Conservation (phyloP, 345 rosid genomes). For the Melaleuca alternifolia region DNA sequence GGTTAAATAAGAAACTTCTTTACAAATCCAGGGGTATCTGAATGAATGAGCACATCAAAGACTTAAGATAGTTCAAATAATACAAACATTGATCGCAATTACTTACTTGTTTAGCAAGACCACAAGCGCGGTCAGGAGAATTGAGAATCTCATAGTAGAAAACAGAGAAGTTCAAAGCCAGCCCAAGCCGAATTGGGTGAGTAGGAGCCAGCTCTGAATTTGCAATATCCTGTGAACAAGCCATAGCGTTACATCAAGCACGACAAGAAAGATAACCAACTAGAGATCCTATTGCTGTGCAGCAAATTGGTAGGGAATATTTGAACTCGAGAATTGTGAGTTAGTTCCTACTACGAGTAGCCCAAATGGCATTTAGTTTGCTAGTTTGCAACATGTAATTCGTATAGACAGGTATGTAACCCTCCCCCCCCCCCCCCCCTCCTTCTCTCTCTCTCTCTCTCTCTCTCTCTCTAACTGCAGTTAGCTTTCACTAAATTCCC, state of each 20-base stretch:
- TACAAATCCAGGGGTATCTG: not conserved
- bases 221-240: slow-evolving; percentile 3
- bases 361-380: not conserved
- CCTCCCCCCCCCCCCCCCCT: too few relatives aligned
- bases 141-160: slow-evolving; percentile 39
- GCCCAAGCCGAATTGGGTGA: slow-evolving; percentile 39
- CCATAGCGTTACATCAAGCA: not conserved
- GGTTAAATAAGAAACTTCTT: not conserved
- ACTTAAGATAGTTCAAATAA: not conserved
- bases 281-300: not conserved
- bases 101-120: slow-evolving; percentile 8
- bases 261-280: not conserved
- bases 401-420: not conserved
- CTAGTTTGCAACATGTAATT: not conserved
- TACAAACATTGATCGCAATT: not conserved
- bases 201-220: slow-evolving; percentile 26
- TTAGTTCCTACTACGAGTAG: not conserved
- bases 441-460: not conserved
- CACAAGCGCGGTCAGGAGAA: slow-evolving; percentile 22
- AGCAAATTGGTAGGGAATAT: not conserved
- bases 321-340: not conserved
- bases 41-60: not conserved
- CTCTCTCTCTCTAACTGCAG: not conserved
- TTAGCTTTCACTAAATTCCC: not conserved
- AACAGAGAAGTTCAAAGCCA: slow-evolving; percentile 36